Evolutionary conservation across 2,329 filamentous ascomycete species (phyloP).

Genomic region (Zymoseptoria brevis): DNA sequence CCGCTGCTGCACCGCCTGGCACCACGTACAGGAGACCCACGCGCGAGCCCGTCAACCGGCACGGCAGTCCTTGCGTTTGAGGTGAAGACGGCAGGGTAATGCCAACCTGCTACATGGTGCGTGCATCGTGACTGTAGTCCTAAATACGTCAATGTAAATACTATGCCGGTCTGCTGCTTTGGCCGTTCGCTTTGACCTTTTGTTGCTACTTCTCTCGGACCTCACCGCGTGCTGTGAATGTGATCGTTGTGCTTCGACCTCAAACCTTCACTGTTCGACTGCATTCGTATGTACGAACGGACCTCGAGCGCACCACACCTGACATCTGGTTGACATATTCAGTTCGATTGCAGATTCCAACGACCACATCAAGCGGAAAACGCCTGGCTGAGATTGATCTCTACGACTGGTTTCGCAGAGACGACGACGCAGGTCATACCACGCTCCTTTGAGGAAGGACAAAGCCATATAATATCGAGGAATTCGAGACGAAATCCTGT

Average conservation of each 20-base stretch:
- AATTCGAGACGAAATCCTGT: not conserved
- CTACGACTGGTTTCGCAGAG: not conserved
- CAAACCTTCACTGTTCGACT: not conserved
- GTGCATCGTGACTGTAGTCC: constrained; percentile 14
- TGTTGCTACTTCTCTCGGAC: constrained; percentile 13
- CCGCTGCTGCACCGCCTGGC: not conserved
- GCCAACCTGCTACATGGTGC: constrained; percentile 12
- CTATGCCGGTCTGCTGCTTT: constrained; percentile 9
- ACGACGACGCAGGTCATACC: not conserved
- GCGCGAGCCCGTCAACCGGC: not conserved
- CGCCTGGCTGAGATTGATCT: not conserved
- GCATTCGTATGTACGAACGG: constrained; percentile 1
- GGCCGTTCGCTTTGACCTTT: constrained; percentile 10
- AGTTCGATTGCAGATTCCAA: not conserved
- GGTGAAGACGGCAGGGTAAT: constrained; percentile 14
- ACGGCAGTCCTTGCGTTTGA: constrained; percentile 9
- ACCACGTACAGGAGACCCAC: constrained; percentile 5
- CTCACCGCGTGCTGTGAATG: not conserved
- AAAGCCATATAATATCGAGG: no score
- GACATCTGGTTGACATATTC: no score
- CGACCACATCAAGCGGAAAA: not conserved
- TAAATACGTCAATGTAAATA: constrained; percentile 14
- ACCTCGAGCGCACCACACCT: not conserved
- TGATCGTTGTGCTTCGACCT: not conserved
- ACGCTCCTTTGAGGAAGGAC: no score